Percentiles rank a stretch among this genome's conserved stretches.
These are phyloP conservation scores for Knoxdaviesia capensis DNA, from an alignment of 2,329 filamentous ascomycete species.

Conservation along the genomic window DNA sequence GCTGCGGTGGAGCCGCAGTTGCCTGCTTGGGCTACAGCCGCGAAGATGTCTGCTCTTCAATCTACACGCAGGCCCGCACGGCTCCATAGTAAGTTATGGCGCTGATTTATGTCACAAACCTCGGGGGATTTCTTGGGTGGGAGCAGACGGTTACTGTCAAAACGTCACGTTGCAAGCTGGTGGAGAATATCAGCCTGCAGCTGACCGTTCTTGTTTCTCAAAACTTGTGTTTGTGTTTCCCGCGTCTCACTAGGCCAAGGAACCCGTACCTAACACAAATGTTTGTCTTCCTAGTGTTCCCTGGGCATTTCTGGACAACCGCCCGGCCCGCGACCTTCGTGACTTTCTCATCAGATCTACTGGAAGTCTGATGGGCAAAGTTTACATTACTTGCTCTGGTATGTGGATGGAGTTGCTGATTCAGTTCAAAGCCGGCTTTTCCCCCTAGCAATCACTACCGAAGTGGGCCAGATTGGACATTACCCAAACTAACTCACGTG, in stretches of 20 bases:
- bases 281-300: neutral
- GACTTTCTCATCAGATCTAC: constrained; percentile 11
- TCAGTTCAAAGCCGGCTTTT: neutral
- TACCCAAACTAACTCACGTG: neutral
- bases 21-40: constrained; percentile 50
- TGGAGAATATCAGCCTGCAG: too few species aligned
- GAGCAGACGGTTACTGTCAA: too few species aligned
- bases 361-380: constrained; percentile 13
- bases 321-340: neutral
- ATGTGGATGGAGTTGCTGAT: constrained; percentile 1
- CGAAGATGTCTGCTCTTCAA: constrained; percentile 35
- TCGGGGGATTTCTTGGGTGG: too few species aligned
- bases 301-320: constrained; percentile 3
- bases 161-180: too few species aligned
- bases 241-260: too few species aligned
- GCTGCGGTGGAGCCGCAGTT: constrained; percentile 53
- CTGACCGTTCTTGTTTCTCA: neutral
- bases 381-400: constrained; percentile 16
- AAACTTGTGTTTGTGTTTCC: neutral
- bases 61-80: constrained; percentile 27
- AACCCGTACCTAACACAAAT: neutral
- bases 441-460: neutral
- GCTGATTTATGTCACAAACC: too few species aligned
- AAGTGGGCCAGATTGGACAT: too few species aligned
- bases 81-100: constrained; percentile 1